Conservation (phyloP, 495 filamentous ascomycete species). For the Trichoderma erinaceum region DNA sequence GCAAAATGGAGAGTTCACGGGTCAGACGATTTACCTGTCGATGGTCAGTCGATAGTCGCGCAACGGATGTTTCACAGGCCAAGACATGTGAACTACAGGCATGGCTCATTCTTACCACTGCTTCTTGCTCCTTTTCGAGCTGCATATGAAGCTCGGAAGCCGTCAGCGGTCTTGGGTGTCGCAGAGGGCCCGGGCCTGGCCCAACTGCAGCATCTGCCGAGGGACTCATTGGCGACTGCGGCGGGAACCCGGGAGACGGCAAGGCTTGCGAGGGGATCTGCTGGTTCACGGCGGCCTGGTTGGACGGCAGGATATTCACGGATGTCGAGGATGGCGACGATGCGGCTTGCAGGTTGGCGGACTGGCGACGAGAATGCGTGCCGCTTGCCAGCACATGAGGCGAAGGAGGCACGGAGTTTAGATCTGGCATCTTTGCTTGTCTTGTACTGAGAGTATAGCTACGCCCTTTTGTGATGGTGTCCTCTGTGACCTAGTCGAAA, state of each 20-base stretch:
- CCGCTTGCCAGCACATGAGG: conserved; percentile 35
- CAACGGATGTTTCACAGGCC: neutral
- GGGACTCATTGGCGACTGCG: conserved; percentile 28
- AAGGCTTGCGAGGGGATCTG: conserved; percentile 39
- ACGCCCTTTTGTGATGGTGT: neutral
- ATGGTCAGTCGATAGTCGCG: conserved; percentile 6
- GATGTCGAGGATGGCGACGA: conserved; percentile 26
- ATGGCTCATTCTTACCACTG: conserved; percentile 56
- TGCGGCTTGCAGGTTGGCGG: conserved; percentile 29
- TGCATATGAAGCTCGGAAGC: conserved; percentile 79
- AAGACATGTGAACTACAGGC: neutral
- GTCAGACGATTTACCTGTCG: conserved; percentile 82
- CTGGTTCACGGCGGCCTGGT: conserved; percentile 46
- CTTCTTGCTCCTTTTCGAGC: conserved; percentile 89
- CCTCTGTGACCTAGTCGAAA: too few species aligned
- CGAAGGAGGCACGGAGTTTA: conserved; percentile 54
- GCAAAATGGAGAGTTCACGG: conserved; percentile 72
- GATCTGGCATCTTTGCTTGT: conserved; percentile 49
- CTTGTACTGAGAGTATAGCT: neutral
- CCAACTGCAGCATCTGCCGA: conserved; percentile 44
- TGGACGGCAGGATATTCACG: conserved; percentile 46
- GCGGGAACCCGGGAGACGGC: conserved; percentile 47
- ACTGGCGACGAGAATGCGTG: conserved; percentile 24
- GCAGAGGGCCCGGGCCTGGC: conserved; percentile 60
- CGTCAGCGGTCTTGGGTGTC: conserved; percentile 79